phyloP scores from a whole-genome alignment of 306 rosid genomes.

The Inga oerstediana region DNA sequence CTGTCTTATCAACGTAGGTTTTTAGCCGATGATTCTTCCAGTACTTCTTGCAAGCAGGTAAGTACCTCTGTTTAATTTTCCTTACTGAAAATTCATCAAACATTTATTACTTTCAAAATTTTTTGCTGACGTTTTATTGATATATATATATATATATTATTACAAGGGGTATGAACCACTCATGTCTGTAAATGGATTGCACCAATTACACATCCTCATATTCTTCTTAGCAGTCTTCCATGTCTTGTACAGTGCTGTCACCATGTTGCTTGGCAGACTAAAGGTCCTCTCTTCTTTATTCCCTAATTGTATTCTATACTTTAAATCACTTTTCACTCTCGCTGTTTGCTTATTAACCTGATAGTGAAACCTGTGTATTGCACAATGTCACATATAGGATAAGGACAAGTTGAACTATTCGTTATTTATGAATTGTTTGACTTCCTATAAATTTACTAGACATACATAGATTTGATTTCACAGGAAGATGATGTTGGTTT shows the following conservation, averaged over 20 bases:
- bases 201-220: constrained; percentile 91
- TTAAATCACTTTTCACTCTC: neutral
- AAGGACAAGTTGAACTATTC: neutral
- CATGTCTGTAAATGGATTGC: constrained; percentile 77
- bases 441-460: neutral
- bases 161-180: constrained; percentile 75
- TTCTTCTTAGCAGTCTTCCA: constrained; percentile 94
- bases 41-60: constrained; percentile 65
- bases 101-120: neutral
- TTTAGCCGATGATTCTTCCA: constrained; percentile 48
- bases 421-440: neutral
- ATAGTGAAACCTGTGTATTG: no score
- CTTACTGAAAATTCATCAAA: neutral
- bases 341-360: neutral
- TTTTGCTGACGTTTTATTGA: neutral
- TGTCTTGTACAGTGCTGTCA: constrained; percentile 79
- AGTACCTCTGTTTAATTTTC: neutral
- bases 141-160: constrained; percentile 1
- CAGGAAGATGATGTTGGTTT: neutral
- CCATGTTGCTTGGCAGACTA: constrained; percentile 97
- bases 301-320: neutral
- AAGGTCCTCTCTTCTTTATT: constrained; percentile 55
- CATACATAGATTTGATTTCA: neutral
- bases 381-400: neutral
- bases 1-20: constrained; percentile 63